These are phyloP conservation scores for Linnemannia hyalina DNA, from an alignment of 192 early-diverging fungal genomes.

Conservation along the genomic window DNA sequence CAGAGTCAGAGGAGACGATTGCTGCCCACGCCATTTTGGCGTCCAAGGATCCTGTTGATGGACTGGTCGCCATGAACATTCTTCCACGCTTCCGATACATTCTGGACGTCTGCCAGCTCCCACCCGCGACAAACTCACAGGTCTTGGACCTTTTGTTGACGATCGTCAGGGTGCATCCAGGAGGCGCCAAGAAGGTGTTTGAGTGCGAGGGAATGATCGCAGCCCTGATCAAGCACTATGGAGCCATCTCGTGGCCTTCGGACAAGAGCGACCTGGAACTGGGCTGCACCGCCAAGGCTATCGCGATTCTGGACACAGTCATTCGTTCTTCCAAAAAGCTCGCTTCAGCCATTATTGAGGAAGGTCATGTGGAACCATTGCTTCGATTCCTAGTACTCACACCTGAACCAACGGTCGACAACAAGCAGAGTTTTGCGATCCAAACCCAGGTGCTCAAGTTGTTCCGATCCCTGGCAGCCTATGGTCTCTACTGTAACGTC, in stretches of 20 bases:
- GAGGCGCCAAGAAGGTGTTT: slow-evolving; percentile 59
- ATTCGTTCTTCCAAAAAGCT: slow-evolving; percentile 57
- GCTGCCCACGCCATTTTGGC: slow-evolving; percentile 64
- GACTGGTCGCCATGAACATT: slow-evolving; percentile 73
- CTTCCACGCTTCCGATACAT: slow-evolving; percentile 70
- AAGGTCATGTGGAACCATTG: slow-evolving; percentile 55
- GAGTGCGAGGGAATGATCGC: slow-evolving; percentile 63
- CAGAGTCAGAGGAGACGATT: slow-evolving; percentile 52
- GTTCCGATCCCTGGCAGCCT: slow-evolving; percentile 57
- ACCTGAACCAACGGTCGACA: slow-evolving; percentile 50
- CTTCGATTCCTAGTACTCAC: slow-evolving; percentile 61
- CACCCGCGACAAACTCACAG: slow-evolving; percentile 50
- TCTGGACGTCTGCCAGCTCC: slow-evolving; percentile 55
- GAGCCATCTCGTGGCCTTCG: slow-evolving; percentile 61
- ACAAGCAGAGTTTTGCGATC: slow-evolving; percentile 28
- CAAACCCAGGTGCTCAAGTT: slow-evolving; percentile 58
- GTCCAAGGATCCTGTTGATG: slow-evolving; percentile 66
- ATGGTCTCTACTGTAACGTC: slow-evolving; percentile 67
- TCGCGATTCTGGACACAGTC: slow-evolving; percentile 55
- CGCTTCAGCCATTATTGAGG: slow-evolving; percentile 57
- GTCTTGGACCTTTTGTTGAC: slow-evolving; percentile 64
- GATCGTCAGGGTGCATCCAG: slow-evolving; percentile 58
- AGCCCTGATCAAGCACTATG: slow-evolving; percentile 53
- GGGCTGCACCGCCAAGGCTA: slow-evolving; percentile 36
- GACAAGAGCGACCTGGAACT: slow-evolving; percentile 41